Base-by-base conservation (phyloP, 495 filamentous ascomycete species). In the Penicillium ucsense region DNA sequence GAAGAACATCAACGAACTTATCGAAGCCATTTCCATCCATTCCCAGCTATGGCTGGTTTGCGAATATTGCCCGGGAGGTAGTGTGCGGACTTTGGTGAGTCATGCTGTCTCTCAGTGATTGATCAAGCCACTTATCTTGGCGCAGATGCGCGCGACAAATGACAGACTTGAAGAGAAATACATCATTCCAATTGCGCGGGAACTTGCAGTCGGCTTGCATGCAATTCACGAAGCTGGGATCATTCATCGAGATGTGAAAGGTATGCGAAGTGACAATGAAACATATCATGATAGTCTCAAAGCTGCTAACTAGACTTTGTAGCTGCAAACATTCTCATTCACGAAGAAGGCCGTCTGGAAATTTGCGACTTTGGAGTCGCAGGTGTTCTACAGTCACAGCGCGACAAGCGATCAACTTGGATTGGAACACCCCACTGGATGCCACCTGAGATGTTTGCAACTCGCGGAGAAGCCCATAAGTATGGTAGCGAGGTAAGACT, bases 391-490 rank as follows among this genome's bases (percentile, higher is more conserved):
- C 88, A 95, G 53, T 86, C 80, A 8, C 86, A 85, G 48, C 60
- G 81, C 37, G 85, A 92, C 55, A 98, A 96, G 64, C 74, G 92
- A 30, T 85, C 84, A 3, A 98, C 92, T 0, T 89, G 95, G 62
- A 86, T 98, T 38, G 92, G 92, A 7, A 97, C 92, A 5, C 87
- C 87, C 10, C 81, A 95, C 66, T 98, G 91, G 88, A 95, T 97
- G 90, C 86, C 92, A 1, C 92, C 89, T 0, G 92, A 98, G 60
- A 77, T 94, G 49, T 83, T 88, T 48, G 72, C 61, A 42, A 55
- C 61, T 43, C 56, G 62, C 6, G 61, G 60, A 7, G 56, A 67
- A 47, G 64, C 63, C 30, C 63, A 70, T 59, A 67, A 70, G n/a
- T 84, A 83, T 49, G 75, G 78, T 5, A 79, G 70, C 28, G 81